Conservation (phyloP, 2,329 filamentous ascomycete genomes). For the Pleomassaria siparia region DNA sequence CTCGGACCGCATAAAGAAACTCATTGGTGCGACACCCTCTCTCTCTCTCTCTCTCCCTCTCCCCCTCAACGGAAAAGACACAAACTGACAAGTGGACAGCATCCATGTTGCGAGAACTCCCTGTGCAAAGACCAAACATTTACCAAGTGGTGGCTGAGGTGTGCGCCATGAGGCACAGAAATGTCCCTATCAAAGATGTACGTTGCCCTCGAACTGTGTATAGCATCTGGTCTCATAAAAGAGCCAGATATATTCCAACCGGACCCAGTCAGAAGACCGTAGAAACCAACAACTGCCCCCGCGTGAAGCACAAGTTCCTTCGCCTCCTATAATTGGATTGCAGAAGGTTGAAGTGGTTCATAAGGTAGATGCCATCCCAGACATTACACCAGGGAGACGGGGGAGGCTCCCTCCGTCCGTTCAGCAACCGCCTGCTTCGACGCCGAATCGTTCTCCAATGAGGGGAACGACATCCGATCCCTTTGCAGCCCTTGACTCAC, state of each 20-base stretch:
- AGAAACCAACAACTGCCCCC: conserved; percentile 62
- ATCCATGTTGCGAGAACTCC: conserved; percentile 87
- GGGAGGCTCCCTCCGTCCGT: conserved; percentile 67
- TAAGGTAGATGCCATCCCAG: conserved; percentile 73
- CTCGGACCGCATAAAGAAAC: conserved; percentile 82
- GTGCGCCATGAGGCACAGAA: conserved; percentile 83
- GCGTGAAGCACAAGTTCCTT: conserved; percentile 54
- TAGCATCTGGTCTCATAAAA: conserved; percentile 20
- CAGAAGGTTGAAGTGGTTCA: conserved; percentile 76
- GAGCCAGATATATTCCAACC: conserved; percentile 52
- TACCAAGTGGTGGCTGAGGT: conserved; percentile 88
- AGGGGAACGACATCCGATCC: conserved; percentile 75
- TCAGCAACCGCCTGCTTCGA: conserved; percentile 47
- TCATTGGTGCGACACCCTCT: conserved; percentile 90
- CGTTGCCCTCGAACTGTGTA: conserved; percentile 8
- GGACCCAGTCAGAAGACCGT: conserved; percentile 66
- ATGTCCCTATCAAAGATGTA: conserved; percentile 87
- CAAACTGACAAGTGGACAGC: conserved; percentile 53
- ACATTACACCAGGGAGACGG: conserved; percentile 91
- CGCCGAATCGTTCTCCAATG: conserved; percentile 68
- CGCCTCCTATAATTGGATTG: conserved; percentile 71
- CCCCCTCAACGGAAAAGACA: background rate
- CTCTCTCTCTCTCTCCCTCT: too few species aligned
- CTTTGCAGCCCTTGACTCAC: conserved; percentile 84
- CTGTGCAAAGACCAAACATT: conserved; percentile 80